Base-by-base conservation (phyloP, 345 rosid genomes). In the Cardamine resedifolia region DNA sequence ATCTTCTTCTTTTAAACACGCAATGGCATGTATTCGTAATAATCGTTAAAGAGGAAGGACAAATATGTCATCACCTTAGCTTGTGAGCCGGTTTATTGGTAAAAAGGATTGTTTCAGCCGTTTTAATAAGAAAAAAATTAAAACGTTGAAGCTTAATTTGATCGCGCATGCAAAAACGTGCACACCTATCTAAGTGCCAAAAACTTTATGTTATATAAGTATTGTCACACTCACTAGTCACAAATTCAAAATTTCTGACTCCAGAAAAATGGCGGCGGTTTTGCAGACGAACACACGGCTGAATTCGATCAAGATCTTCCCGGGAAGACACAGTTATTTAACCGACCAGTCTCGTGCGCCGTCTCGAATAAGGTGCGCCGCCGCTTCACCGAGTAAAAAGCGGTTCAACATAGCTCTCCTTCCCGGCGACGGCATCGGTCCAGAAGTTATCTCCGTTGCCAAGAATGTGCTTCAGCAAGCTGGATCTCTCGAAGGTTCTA, bases 351-450 rank as follows among this genome's bases (percentile, higher is more conserved):
- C 71, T 24, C 78, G 12, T 0, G 66, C 23, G 18, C 65, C 71
- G 10, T 18, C 19, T 45, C 79, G 86, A 56, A 33, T 88, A 58
- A 80, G 84, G 12, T 92, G 91, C 80, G 82, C 85, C 73, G 65
- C 80, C 3, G 75, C 83, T 36, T 62, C 89, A 43, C 7, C 80
- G 6, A 71, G 41, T 0, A 45, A 81, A 16, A 86, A 79, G 69
- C 79, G 86, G 58, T 90, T 85, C 73, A 76, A 81, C 76, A 86
- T 93, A 12, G 87, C 93, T 71, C 80, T 93, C 5, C 96, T 93
- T 30, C 93, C 96, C 9, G 98, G 97, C 31, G 97, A 92, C 31
- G 98, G 98, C 4, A 90, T 90, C 52, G 96, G 98, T 68, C 97
- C 96, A 23, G 96, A 93, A 75, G 91, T 90, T 75, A 85, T 85